phyloP scores from a whole-genome alignment of 352 stramenopile species.

The Phytophthora fragariaefolia region DNA sequence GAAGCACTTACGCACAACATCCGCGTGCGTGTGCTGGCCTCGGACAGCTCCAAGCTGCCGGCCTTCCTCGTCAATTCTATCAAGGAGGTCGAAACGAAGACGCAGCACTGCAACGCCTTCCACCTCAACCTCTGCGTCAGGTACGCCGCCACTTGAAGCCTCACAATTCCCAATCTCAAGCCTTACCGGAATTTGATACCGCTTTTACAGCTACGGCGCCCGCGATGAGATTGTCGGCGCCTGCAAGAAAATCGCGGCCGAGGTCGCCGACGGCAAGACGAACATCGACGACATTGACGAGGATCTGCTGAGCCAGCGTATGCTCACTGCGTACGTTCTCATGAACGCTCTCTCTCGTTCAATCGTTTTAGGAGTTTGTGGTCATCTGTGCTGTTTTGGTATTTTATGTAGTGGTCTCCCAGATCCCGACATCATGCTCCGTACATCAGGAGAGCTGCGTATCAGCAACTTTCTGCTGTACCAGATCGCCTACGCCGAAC shows the following conservation, averaged over 20 bases:
- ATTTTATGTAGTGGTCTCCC: constrained; percentile 75
- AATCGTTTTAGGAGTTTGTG: not conserved
- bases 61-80: constrained; percentile 67
- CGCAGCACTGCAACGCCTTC: constrained; percentile 81
- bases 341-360: constrained; percentile 11
- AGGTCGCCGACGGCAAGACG: constrained; percentile 78
- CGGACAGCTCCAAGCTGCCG: constrained; percentile 73
- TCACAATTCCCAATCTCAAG: not conserved
- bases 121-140: constrained; percentile 85
- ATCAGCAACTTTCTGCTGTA: constrained; percentile 98
- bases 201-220: constrained; percentile 90
- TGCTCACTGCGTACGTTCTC: constrained; percentile 79
- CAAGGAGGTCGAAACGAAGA: constrained; percentile 87
- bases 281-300: constrained; percentile 82
- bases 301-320: constrained; percentile 61
- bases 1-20: constrained; percentile 91
- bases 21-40: constrained; percentile 91
- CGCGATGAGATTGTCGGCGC: constrained; percentile 94
- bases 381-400: constrained; percentile 33
- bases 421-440: constrained; percentile 94
- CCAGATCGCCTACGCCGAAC: constrained; percentile 95
- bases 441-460: constrained; percentile 94
- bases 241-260: constrained; percentile 87
- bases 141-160: constrained; percentile 23
- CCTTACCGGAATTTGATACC: constrained; percentile 33